Base-by-base conservation (phyloP, 2,329 filamentous ascomycete species). In the Aspergillus awamori region DNA sequence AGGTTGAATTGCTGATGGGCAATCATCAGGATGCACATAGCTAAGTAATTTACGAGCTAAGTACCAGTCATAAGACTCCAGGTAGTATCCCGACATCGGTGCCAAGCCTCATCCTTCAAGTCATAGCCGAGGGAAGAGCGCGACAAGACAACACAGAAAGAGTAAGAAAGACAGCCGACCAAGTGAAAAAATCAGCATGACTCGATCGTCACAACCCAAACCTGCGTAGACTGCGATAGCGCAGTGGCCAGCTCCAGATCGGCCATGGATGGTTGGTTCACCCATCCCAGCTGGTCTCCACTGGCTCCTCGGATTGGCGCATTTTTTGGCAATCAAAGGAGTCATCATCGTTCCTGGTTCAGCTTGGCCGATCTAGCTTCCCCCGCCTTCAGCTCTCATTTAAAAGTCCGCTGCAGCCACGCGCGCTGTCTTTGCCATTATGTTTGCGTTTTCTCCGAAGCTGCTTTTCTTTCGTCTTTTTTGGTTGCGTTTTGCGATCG, bases 261-360 rank as follows among this genome's bases (percentile, higher is more conserved):
- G 41, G 28, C 28, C 30, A 11, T 17, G 39, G 28, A 47, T 56
- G 53, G 53, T 56, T 56, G 53, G 53, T 36, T 56, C 39, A 5
- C 15, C 26, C 24, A 22, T 5, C 33, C n/a, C n/a, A 28, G 53
- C 15, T 47, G 26, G 53, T 17, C 53, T 56, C 53, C 53, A 56
- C 53, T 24, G 17, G 17, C 11, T 20, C 5, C 13, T 15, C 53
- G 20, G 17, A n/a, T 28, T 8, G 39, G 43, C 39, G 13, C 39
- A 56, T 56, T 56, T 56, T 56, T 56, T 15, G 24, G 39, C 39
- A 13, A 56, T 17, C 17, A 43, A 47, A 45, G 28, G 41, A 56
- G 39, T 47, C 53, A 55, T 55, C 53, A 3, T 41, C 52, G 22
- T 41, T 41, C 52, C 41, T 45, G 41, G 41, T n/a, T 51, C 47